Evolutionary conservation across 164 flowering plant species (phyloP).

Genomic region (Macadamia integrifolia): DNA sequence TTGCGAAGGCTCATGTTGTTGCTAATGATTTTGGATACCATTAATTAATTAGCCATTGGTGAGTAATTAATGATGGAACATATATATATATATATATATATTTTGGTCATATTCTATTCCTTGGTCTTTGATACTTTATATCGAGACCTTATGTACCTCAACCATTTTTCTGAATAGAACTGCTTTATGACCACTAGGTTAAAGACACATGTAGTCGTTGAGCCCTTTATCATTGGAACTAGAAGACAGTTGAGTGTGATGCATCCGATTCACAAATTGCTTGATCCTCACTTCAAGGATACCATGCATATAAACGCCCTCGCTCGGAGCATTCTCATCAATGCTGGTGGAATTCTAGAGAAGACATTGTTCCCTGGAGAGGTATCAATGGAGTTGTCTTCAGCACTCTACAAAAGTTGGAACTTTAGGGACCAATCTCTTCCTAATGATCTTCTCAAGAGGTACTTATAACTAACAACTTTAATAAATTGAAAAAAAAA

Average conservation of each 20-base stretch:
- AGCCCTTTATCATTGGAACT: slow-evolving; percentile 68
- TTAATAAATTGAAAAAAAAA: too few species aligned
- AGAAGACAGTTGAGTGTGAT: slow-evolving; percentile 64
- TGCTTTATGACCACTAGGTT: slow-evolving; percentile 29
- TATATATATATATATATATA: too few species aligned
- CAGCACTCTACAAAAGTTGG: slow-evolving; percentile 52
- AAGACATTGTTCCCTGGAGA: slow-evolving; percentile 38
- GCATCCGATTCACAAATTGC: slow-evolving; percentile 59
- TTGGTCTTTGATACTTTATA: too few species aligned
- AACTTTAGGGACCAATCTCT: slow-evolving; percentile 56
- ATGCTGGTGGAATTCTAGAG: slow-evolving; percentile 56
- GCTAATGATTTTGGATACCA: slow-evolving; percentile 53
- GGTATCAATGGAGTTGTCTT: slow-evolving; percentile 46
- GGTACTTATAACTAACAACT: slow-evolving; percentile 26
- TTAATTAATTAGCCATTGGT: slow-evolving; percentile 66
- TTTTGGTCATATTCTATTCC: too few species aligned
- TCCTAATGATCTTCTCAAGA: slow-evolving; percentile 61
- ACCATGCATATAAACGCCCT: slow-evolving; percentile 74
- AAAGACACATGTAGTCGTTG: slow-evolving; percentile 54
- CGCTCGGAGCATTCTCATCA: slow-evolving; percentile 40
- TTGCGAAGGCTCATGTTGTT: slow-evolving; percentile 55
- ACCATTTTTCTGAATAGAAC: too few species aligned
- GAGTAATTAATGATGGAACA: background rate
- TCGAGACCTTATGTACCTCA: too few species aligned
- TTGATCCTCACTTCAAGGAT: slow-evolving; percentile 66